phyloP scores from a whole-genome alignment of 2,329 filamentous ascomycete species.

The Penicillium sp. region DNA sequence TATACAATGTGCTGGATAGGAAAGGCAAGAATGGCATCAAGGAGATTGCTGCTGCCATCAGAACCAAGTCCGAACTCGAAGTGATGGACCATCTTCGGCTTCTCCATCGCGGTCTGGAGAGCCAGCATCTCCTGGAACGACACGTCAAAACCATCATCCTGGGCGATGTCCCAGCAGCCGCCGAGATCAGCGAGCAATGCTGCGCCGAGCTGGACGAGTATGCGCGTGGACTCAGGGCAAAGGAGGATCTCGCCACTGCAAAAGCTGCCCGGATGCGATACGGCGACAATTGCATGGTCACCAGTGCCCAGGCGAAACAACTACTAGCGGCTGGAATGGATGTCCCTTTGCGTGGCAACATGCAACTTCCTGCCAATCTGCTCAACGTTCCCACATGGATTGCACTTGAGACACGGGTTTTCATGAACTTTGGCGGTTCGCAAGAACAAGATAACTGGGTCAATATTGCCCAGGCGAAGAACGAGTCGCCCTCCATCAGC shows the following conservation, averaged over 20 bases:
- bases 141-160: constrained; percentile 45
- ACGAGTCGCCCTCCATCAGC: constrained; percentile 67
- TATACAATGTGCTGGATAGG: constrained; percentile 67
- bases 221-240: constrained; percentile 65
- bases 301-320: constrained; percentile 31
- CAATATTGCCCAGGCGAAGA: constrained; percentile 51
- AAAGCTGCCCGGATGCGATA: constrained; percentile 61
- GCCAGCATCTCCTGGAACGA: constrained; percentile 39
- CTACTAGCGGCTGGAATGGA: constrained; percentile 32
- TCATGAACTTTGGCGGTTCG: constrained; percentile 68
- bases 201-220: constrained; percentile 66
- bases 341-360: constrained; percentile 31
- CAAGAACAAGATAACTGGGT: constrained; percentile 68
- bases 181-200: constrained; percentile 69
- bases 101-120: constrained; percentile 56
- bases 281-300: constrained; percentile 68
- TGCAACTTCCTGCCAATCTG: constrained; percentile 56
- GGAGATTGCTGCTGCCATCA: constrained; percentile 64
- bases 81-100: constrained; percentile 68
- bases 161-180: constrained; percentile 68
- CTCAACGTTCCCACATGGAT: constrained; percentile 65
- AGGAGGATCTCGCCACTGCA: constrained; percentile 66
- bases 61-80: constrained; percentile 73
- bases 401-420: constrained; percentile 63
- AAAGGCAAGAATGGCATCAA: constrained; percentile 64